Evolutionary conservation across 2,329 filamentous ascomycete species (phyloP).

Genomic region (Talaromyces sp.): DNA sequence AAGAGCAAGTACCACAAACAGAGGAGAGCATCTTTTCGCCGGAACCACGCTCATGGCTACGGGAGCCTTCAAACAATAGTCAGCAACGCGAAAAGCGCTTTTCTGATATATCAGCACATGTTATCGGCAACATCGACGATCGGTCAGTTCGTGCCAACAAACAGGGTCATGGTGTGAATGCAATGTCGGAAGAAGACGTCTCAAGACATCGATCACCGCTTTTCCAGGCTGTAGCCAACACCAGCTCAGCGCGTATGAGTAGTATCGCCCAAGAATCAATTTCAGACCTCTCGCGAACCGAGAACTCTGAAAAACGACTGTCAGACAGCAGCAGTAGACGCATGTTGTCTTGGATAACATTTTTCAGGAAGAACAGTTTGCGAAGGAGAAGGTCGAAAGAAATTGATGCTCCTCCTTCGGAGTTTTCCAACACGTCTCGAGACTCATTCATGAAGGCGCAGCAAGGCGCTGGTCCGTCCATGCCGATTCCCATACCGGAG

Average conservation of each 20-base stretch:
- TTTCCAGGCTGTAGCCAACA: conserved; percentile 46
- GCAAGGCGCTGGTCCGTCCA: conserved; percentile 44
- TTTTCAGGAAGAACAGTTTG: conserved; percentile 67
- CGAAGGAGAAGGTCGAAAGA: conserved; percentile 55
- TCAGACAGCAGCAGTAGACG: conserved; percentile 53
- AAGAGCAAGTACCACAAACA: background rate
- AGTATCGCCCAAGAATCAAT: conserved; percentile 50
- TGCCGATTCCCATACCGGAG: conserved; percentile 36
- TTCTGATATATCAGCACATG: conserved; percentile 31
- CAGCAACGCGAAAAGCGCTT: conserved; percentile 22
- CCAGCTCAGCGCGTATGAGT: conserved; percentile 53
- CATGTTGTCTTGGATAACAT: conserved; percentile 61
- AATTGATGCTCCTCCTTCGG: conserved; percentile 58
- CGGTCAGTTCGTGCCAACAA: conserved; percentile 31
- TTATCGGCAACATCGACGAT: conserved; percentile 35
- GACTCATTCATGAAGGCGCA: conserved; percentile 71
- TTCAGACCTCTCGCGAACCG: conserved; percentile 50
- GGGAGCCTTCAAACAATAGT: conserved; percentile 31
- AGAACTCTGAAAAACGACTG: conserved; percentile 52
- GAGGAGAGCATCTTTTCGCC: conserved; percentile 13
- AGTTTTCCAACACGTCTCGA: conserved; percentile 88
- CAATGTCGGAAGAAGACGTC: conserved; percentile 33
- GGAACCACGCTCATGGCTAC: conserved; percentile 32
- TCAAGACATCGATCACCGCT: conserved; percentile 43
- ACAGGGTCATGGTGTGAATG: conserved; percentile 27